Evolutionary conservation across 805 yeast genomes (phyloP), one percentile per base, ranked within the genome.

Genomic region (Saturnispora diversa): DNA sequence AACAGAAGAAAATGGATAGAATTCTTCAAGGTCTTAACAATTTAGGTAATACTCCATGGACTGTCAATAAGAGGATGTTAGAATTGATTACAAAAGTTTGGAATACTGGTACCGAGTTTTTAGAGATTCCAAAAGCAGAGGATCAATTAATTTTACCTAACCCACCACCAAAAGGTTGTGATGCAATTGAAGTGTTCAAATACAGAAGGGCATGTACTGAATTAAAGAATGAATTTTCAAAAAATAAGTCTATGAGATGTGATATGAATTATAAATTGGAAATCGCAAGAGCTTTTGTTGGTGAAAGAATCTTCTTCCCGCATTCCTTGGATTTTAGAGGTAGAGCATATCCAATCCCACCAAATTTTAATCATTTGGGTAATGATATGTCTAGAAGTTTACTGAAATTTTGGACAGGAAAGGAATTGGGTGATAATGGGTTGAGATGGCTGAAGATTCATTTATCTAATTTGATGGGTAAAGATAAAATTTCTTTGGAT

Each of bases 221-320:
- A 27, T 51, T 74, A 7, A 69, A 77, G 16, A 74, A 77, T 47
- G 79, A 75, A 31, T 78, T 77, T 45, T 74, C 83, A 9, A 67
- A 80, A 17, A 68, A 72, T 46, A 77, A 92, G 59, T 88, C 97
- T 0, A 83, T 80, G 57, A 75, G 98, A 59, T 92, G 98, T 65
- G 97, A 88, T 60, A 70, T 84, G 47, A 90, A 92, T 58, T 92
- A 92, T 60, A 92, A 86, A 58, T 64, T 92, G 39, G 98, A 92
- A 60, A 86, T 92, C 55, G 97, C 98, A 1, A 72, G 97, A 48
- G 96, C 95, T 0, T 86, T 81, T 60, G 62, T 82, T 25, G 94
- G 94, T 19, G 92, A 83, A 57, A 70, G 71, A 50, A 72, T 83
- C 51, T 82, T 72, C 54, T 83, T 83, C 65, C 92, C 94, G 7